Evolutionary conservation across 176 grass and related monocot species (phyloP), one percentile per base, ranked within the genome.

Genomic region (Bromus sterilis): DNA sequence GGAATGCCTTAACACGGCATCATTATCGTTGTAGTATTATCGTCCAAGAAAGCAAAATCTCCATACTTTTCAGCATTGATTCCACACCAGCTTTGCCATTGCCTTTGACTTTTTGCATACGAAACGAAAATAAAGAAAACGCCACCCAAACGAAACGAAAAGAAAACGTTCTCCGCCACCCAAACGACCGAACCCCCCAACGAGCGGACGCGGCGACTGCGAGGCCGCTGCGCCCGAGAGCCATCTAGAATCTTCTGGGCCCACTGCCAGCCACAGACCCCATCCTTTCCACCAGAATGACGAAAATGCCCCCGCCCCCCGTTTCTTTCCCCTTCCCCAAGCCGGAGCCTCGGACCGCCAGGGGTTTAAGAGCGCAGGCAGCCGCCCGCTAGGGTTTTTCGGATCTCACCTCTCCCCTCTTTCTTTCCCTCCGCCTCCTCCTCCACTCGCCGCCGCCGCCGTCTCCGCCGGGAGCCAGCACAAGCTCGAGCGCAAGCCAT

Each of bases 321-420:
- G 4, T 83, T 79, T 85, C 75, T 90, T 95, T 89, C 85, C 89
- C 93, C 93, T 90, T 80, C 16, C 41, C 41, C 87, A 95, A 95
- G 89, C 87, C 62, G 85, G 12, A 34, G 55, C 73, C 43, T 51
- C 32, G 15, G 64, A 23, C 75, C 35, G 25, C 23, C 56, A 77
- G 83, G 82, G 77, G 79, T 91, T 85, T 94, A 90, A 89, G 88
- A 76, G 11, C 76, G 0, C 23, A 34, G 59, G 55, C 37, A 56
- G 71, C 80, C 82, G 28, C 59, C 16, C 68, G 4, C 74, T 95
- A 92, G 89, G 87, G 93, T 84, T 92, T 89, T 80, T 41, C 67
- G 36, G 64, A 63, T 62, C 89, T 81, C 43, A 11, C 84, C 62
- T 83, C 53, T 34, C 23, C 64, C 34, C 28, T n/a, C n/a, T n/a